These are phyloP conservation scores for Xenosphaeropsis pyriputrescens DNA, from an alignment of 2,329 filamentous ascomycete genomes.

Conservation along the genomic window DNA sequence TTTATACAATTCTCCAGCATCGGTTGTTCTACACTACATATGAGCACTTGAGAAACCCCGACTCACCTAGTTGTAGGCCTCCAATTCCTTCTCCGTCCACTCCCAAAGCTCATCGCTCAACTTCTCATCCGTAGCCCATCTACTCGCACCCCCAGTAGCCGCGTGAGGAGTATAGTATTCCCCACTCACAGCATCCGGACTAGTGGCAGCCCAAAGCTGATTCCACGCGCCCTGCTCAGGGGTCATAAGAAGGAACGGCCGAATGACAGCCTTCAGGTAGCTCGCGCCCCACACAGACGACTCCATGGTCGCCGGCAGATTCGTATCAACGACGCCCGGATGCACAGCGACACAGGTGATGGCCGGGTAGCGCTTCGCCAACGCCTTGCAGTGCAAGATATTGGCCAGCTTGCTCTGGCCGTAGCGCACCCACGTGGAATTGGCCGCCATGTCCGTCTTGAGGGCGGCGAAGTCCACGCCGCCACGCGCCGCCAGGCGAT, in stretches of 20 bases:
- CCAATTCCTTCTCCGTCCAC: conserved; percentile 20
- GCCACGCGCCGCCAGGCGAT: background rate
- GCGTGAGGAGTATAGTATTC: conserved; percentile 21
- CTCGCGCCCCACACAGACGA: too few relatives aligned
- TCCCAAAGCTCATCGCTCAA: conserved; percentile 22
- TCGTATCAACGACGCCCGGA: conserved; percentile 21
- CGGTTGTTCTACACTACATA: too few relatives aligned
- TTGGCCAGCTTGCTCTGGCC: conserved; percentile 33
- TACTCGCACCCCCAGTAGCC: conserved; percentile 11
- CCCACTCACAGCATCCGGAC: conserved; percentile 15
- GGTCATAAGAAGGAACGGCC: conserved; percentile 1
- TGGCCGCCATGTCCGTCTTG: conserved; percentile 6
- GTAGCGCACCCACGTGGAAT: conserved; percentile 15
- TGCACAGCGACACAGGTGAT: conserved; percentile 24
- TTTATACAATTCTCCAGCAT: too few relatives aligned
- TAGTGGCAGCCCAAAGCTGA: conserved; percentile 25
- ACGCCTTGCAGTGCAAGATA: conserved; percentile 24
- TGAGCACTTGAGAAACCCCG: too few relatives aligned
- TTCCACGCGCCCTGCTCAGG: conserved; percentile 20
- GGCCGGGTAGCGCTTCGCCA: conserved; percentile 23
- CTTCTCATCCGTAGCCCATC: conserved; percentile 12
- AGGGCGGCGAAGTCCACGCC: conserved; percentile 15
- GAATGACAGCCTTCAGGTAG: background rate
- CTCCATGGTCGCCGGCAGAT: background rate
- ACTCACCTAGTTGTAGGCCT: background rate